Percentiles rank a stretch among this genome's conserved stretches.
Conservation (phyloP, 805 yeast genomes). For the Lipomyces chichibuensis region DNA sequence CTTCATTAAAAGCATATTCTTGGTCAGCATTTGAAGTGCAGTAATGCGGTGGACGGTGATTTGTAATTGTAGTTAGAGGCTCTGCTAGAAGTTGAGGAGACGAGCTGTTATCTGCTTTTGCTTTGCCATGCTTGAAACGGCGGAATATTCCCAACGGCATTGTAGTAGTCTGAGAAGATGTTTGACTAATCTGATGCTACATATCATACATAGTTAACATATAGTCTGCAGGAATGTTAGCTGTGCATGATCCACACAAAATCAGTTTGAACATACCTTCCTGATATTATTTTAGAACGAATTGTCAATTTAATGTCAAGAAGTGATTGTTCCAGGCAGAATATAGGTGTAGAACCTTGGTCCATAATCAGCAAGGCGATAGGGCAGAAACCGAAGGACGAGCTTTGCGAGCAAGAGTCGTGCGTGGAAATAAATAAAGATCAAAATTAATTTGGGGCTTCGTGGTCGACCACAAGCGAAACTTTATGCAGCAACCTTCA, state of each 20-base stretch:
- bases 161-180: background rate
- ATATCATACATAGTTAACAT: background rate
- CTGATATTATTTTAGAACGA: background rate
- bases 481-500: background rate
- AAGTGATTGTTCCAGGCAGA: background rate
- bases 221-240: background rate
- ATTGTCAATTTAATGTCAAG: background rate
- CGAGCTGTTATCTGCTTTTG: background rate
- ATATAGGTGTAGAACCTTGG: background rate
- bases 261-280: background rate
- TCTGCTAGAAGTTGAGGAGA: background rate
- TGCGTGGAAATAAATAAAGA: background rate
- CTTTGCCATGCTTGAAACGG: background rate
- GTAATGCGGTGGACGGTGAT: background rate
- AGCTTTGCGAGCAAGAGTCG: background rate
- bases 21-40: background rate
- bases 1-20: background rate
- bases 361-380: background rate
- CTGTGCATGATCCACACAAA: background rate
- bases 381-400: no score
- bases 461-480: background rate
- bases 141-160: background rate
- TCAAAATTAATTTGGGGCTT: background rate
- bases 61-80: background rate
- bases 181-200: background rate